Evolutionary conservation across 176 grass and related monocot species (phyloP).

Genomic region (Eleusine coracana): DNA sequence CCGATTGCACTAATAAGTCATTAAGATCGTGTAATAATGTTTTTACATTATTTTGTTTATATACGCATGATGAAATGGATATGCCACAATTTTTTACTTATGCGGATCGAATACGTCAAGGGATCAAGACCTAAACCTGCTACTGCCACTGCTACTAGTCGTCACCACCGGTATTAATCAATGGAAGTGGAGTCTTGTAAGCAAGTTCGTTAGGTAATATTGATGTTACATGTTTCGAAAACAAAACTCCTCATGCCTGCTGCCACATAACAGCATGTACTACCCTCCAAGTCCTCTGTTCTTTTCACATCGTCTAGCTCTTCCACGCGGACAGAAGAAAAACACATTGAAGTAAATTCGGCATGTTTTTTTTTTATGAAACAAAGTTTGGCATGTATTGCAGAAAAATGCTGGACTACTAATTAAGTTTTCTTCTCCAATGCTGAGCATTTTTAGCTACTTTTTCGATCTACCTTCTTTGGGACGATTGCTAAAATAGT

Average conservation of each 20-base stretch:
- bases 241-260: background rate
- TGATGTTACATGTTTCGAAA: constrained; percentile 43
- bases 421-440: background rate
- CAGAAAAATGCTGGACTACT: background rate
- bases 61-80: too few relatives aligned
- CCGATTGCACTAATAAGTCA: background rate
- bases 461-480: background rate
- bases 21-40: too few relatives aligned
- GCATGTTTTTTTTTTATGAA: too few relatives aligned
- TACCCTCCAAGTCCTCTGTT: background rate
- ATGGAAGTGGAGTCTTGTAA: constrained; percentile 35
- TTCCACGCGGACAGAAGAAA: background rate
- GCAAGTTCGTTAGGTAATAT: constrained; percentile 47
- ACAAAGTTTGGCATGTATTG: background rate
- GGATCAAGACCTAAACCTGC: constrained; percentile 36
- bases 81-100: constrained; percentile 23
- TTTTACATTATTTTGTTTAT: too few relatives aligned
- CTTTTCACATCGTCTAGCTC: background rate
- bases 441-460: background rate
- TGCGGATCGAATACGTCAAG: constrained; percentile 17
- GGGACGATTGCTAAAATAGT: background rate
- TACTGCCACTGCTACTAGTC: constrained; percentile 31
- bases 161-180: constrained; percentile 10
- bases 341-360: too few relatives aligned
- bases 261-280: background rate